Conservation (phyloP, 768 basidiomycete genomes). For the Auricularia cornea region DNA sequence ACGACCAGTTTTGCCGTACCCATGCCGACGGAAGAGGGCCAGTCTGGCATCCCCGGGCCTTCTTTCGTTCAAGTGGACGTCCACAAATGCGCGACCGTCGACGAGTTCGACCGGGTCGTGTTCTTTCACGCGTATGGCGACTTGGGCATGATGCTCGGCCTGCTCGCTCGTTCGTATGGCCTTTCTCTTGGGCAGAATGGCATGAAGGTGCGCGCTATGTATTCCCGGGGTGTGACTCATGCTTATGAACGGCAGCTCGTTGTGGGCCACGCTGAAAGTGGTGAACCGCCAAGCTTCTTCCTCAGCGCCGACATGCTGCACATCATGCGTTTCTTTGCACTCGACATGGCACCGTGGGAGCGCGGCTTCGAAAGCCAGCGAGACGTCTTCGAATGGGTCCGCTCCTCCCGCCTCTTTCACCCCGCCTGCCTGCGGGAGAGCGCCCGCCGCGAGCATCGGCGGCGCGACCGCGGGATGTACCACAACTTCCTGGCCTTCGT, state of each 20-base stretch:
- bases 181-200: conserved; percentile 45
- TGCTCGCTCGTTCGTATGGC: conserved; percentile 45
- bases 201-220: conserved; percentile 38
- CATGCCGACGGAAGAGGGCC: conserved; percentile 22
- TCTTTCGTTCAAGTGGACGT: conserved; percentile 52
- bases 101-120: conserved; percentile 41
- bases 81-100: conserved; percentile 43
- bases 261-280: conserved; percentile 10
- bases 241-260: neutral
- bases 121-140: conserved; percentile 64
- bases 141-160: conserved; percentile 58
- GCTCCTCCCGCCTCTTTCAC: conserved; percentile 45
- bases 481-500: conserved; percentile 48
- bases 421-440: conserved; percentile 26
- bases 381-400: conserved; percentile 52
- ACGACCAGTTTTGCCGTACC: conserved; percentile 59
- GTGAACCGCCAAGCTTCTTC: conserved; percentile 32
- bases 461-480: conserved; percentile 48
- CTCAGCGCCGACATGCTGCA: conserved; percentile 41
- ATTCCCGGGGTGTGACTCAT: neutral
- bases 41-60: conserved; percentile 29
- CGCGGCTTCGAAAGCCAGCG: conserved; percentile 47
- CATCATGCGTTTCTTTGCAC: conserved; percentile 49
- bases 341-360: conserved; percentile 43
- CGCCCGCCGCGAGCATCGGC: conserved; percentile 35